Evolutionary conservation across 192 early-diverging fungal genomes (phyloP).

Genomic region (Pilobolus umbonatus): DNA sequence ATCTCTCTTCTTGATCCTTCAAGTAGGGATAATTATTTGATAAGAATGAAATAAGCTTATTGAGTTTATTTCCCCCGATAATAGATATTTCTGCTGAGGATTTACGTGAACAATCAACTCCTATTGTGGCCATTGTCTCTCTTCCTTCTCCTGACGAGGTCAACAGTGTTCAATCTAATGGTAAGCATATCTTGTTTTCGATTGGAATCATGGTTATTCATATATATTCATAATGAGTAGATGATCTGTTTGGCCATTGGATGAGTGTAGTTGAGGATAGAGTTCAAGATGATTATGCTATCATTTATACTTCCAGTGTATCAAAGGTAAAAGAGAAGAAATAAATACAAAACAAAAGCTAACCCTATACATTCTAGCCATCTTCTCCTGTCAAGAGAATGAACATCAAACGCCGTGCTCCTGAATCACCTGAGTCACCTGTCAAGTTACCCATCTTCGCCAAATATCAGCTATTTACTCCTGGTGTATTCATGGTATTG

Average conservation of each 20-base stretch:
- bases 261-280: slow-evolving; percentile 18
- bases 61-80: not conserved
- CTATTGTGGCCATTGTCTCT: slow-evolving; percentile 16
- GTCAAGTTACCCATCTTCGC: slow-evolving; percentile 29
- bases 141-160: slow-evolving; percentile 15
- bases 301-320: slow-evolving; percentile 35
- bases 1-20: slow-evolving; percentile 25
- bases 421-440: not conserved
- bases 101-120: slow-evolving; percentile 1
- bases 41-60: not conserved
- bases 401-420: slow-evolving; percentile 14
- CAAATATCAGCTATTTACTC: slow-evolving; percentile 34
- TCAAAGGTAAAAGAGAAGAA: slow-evolving; percentile 19
- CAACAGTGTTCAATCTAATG: slow-evolving; percentile 22
- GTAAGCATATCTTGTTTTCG: slow-evolving; percentile 12
- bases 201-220: not conserved
- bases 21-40: slow-evolving; percentile 7
- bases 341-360: not conserved
- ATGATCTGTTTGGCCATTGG: slow-evolving; percentile 13
- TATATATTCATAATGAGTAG: slow-evolving; percentile 20
- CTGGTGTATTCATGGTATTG: slow-evolving; percentile 34
- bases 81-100: slow-evolving; percentile 8
- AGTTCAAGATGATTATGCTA: slow-evolving; percentile 24
- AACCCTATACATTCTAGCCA: not conserved
- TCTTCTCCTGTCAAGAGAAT: not conserved